phyloP scores from a whole-genome alignment of 805 yeast species.

The Ogataea paraovalis region DNA sequence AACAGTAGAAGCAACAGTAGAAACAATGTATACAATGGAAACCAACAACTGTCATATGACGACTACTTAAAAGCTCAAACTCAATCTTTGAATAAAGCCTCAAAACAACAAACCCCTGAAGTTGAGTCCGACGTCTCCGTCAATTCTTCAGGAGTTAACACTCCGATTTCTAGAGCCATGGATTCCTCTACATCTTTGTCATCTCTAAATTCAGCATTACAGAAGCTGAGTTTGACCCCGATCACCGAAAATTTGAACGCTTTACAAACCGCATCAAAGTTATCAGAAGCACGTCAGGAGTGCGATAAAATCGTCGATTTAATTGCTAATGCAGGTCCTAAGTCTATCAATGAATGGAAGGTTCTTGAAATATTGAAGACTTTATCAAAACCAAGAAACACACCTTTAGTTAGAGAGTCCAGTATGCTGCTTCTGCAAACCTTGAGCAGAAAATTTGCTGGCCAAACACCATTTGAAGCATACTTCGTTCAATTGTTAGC shows the following conservation, averaged over 20 bases:
- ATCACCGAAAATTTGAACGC: slow-evolving; percentile 52
- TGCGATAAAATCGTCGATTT: slow-evolving; percentile 50
- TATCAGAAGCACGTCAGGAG: slow-evolving; percentile 53
- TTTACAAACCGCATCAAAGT: slow-evolving; percentile 47
- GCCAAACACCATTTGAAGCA: slow-evolving; percentile 71
- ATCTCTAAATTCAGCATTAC: slow-evolving; percentile 60
- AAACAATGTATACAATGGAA: slow-evolving; percentile 4
- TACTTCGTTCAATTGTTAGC: slow-evolving; percentile 62
- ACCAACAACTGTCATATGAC: slow-evolving; percentile 39
- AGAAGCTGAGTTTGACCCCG: slow-evolving; percentile 62
- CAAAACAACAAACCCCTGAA: slow-evolving; percentile 17
- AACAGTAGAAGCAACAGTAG: slow-evolving; percentile 8
- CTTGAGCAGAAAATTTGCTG: slow-evolving; percentile 55
- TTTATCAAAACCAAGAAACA: slow-evolving; percentile 68
- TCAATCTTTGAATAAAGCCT: slow-evolving; percentile 11
- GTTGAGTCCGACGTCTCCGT: slow-evolving; percentile 22
- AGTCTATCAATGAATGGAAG: slow-evolving; percentile 59
- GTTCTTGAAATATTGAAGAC: slow-evolving; percentile 59
- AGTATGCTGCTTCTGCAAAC: slow-evolving; percentile 58
- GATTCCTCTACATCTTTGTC: slow-evolving; percentile 68
- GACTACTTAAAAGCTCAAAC: slow-evolving; percentile 49
- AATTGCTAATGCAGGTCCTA: slow-evolving; percentile 42
- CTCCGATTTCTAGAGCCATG: slow-evolving; percentile 25
- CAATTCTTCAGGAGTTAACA: slow-evolving; percentile 28
- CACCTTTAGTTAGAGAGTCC: slow-evolving; percentile 73